Conservation (phyloP, 768 basidiomycete species). For the Pholiota molesta region DNA sequence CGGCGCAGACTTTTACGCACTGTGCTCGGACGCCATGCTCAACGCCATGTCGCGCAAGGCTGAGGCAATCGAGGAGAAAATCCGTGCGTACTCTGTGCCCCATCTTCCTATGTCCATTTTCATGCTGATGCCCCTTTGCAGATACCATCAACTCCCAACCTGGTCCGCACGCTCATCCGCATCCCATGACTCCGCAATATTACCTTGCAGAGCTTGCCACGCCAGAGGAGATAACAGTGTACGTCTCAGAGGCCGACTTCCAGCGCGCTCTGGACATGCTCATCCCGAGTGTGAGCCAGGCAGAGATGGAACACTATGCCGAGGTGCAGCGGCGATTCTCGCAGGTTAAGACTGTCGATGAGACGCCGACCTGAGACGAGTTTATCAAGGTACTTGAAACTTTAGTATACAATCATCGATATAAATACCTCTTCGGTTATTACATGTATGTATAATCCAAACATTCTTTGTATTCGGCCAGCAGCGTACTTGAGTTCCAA, state of each 20-base stretch:
- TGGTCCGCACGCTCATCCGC: conserved; percentile 49
- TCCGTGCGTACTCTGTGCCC: conserved; percentile 50
- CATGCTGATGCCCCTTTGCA: conserved; percentile 20
- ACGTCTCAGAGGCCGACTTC: conserved; percentile 82
- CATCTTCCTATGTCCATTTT: background rate
- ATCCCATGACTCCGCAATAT: conserved; percentile 85
- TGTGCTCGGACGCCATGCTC: conserved; percentile 96
- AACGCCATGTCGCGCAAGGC: conserved; percentile 94
- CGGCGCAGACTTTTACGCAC: conserved; percentile 96
- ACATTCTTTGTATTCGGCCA: no score
- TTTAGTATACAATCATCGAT: no score
- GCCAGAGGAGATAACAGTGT: conserved; percentile 67
- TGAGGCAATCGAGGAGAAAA: conserved; percentile 70
- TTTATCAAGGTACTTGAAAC: background rate
- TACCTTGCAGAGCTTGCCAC: conserved; percentile 85
- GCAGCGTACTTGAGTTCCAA: no score
- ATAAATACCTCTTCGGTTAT: no score
- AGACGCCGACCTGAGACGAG: background rate
- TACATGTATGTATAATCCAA: no score
- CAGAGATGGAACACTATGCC: conserved; percentile 86
- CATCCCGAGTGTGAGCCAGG: conserved; percentile 80
- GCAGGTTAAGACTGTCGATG: conserved; percentile 15
- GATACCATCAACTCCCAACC: conserved; percentile 51
- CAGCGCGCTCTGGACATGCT: conserved; percentile 68
- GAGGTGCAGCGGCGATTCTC: conserved; percentile 74